A percentile compares a stretch with the other conserved stretches of the same genome.
Conservation (phyloP, 2,329 filamentous ascomycete species). For the Moelleriella libera region DNA sequence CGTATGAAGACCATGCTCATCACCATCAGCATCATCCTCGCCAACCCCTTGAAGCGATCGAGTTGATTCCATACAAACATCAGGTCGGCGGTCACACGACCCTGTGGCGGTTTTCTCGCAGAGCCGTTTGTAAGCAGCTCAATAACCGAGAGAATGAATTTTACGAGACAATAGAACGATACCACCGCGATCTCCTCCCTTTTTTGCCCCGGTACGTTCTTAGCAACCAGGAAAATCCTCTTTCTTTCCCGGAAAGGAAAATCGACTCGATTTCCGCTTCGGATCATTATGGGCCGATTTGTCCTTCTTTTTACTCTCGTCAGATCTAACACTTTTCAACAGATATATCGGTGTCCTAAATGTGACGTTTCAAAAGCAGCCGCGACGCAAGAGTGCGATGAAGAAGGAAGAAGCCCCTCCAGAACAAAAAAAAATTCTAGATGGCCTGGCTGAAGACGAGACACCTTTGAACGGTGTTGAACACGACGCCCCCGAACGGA, state of each 20-base stretch:
- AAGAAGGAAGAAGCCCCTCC: slow-evolving; percentile 31
- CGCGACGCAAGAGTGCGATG: slow-evolving; percentile 46
- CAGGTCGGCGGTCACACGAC: slow-evolving; percentile 96
- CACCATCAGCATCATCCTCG: slow-evolving; percentile 36
- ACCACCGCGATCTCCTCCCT: slow-evolving; percentile 76
- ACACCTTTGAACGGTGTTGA: slow-evolving; percentile 13
- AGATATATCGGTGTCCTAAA: slow-evolving; percentile 97
- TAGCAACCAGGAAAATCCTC: too few species aligned
- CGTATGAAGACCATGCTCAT: slow-evolving; percentile 33
- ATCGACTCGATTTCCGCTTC: not conserved
- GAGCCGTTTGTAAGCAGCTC: slow-evolving; percentile 93
- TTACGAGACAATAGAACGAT: slow-evolving; percentile 87
- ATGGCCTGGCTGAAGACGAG: slow-evolving; percentile 15
- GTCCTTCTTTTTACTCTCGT: not conserved
- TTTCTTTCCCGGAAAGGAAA: not conserved
- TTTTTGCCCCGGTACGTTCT: slow-evolving; percentile 68
- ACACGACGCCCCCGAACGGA: not conserved
- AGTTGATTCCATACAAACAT: slow-evolving; percentile 92
- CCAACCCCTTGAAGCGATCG: slow-evolving; percentile 73
- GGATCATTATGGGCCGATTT: not conserved
- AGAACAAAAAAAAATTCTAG: not conserved
- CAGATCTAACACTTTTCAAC: slow-evolving; percentile 1
- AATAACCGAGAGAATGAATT: slow-evolving; percentile 98
- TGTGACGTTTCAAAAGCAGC: slow-evolving; percentile 80
- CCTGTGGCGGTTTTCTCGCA: slow-evolving; percentile 85